These are phyloP conservation scores for Pseudophaeomoniella oleicola DNA, from an alignment of 2,329 filamentous ascomycete genomes.

Conservation along the genomic window DNA sequence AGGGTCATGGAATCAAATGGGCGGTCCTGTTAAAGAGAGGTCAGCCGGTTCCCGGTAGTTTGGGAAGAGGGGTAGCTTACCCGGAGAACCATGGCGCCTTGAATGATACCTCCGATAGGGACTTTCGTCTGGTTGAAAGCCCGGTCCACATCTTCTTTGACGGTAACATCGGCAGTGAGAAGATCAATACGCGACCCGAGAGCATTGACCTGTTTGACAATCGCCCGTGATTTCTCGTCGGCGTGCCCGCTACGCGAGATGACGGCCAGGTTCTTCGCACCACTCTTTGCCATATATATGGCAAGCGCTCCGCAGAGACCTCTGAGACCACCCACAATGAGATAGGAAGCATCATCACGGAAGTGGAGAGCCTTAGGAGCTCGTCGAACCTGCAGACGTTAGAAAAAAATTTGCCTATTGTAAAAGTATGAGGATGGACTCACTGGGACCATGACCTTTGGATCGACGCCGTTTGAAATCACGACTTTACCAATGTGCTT, in stretches of 20 bases:
- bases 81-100: constrained; percentile 9
- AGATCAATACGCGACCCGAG: constrained; percentile 7
- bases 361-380: constrained; percentile 8
- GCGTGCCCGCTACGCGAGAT: constrained; percentile 15
- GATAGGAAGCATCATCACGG: constrained; percentile 15
- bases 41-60: background rate
- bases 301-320: constrained; percentile 22
- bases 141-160: constrained; percentile 3
- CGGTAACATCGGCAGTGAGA: constrained; percentile 8
- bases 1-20: constrained; percentile 9
- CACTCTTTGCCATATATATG: constrained; percentile 16
- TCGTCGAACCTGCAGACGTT: constrained; percentile 8
- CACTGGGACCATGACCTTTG: constrained; percentile 11
- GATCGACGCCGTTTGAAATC: constrained; percentile 10
- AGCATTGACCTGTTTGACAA: constrained; percentile 8
- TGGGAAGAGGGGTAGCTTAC: constrained; percentile 6
- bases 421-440: background rate
- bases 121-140: constrained; percentile 5
- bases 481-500: constrained; percentile 27
- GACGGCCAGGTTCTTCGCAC: constrained; percentile 17
- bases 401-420: too few relatives aligned
- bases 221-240: constrained; percentile 14
- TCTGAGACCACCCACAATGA: constrained; percentile 24
- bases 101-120: constrained; percentile 8
- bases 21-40: constrained; percentile 1